A percentile compares a stretch with the other conserved stretches of the same genome.
phyloP scores from a whole-genome alignment of 1,284 basidiomycete species.

The Amylostereum areolatum region DNA sequence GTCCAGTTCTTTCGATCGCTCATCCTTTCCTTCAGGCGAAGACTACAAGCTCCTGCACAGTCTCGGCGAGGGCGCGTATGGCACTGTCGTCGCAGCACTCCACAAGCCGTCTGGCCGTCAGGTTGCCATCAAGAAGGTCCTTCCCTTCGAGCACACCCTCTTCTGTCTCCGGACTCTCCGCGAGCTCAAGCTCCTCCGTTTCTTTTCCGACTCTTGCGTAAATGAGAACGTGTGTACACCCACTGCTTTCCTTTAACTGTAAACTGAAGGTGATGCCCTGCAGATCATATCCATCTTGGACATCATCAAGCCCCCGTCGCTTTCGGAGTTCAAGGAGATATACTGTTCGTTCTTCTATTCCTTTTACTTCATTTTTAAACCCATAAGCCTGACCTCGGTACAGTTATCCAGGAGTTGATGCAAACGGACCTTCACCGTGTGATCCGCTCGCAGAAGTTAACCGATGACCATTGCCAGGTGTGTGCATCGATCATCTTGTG shows the following conservation, averaged over 20 bases:
- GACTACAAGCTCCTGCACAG: conserved; percentile 73
- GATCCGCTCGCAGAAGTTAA: conserved; percentile 82
- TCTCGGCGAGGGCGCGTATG: conserved; percentile 74
- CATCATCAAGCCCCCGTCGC: conserved; percentile 73
- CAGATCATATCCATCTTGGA: conserved; percentile 85
- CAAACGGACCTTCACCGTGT: conserved; percentile 90
- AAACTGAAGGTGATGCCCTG: not conserved
- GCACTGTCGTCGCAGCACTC: conserved; percentile 64
- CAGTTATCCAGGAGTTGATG: conserved; percentile 87
- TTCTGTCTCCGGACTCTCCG: conserved; percentile 74
- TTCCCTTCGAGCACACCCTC: conserved; percentile 81
- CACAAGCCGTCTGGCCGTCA: conserved; percentile 59
- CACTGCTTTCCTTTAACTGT: conserved; percentile 18
- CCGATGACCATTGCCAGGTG: conserved; percentile 86
- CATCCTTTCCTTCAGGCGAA: conserved; percentile 38
- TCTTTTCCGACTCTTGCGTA: conserved; percentile 78
- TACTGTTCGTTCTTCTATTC: conserved; percentile 45
- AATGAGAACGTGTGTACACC: conserved; percentile 60
- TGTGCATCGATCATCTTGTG: conserved; percentile 6
- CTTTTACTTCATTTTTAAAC: conserved; percentile 7
- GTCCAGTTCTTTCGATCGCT: conserved; percentile 11
- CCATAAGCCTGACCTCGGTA: not conserved
- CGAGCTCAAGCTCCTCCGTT: conserved; percentile 77
- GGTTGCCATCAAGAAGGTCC: conserved; percentile 80
- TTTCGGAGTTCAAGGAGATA: conserved; percentile 81